Evolutionary conservation across 345 rosid species (phyloP).

Genomic region (Eucalyptus pauciflora): DNA sequence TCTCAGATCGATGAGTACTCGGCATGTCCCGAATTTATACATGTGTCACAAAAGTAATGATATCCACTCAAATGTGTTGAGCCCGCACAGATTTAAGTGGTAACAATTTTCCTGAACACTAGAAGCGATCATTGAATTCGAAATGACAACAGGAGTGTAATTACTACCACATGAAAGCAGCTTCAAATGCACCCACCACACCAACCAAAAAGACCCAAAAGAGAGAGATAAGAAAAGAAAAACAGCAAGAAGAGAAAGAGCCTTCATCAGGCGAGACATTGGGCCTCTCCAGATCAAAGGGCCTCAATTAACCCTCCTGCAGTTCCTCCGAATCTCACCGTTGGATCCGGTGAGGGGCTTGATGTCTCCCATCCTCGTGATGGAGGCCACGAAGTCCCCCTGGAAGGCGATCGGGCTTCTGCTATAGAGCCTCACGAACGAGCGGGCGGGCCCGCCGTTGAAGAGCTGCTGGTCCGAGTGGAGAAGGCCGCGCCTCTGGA

Average conservation of each 20-base stretch:
- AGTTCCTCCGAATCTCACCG: slow-evolving; percentile 33
- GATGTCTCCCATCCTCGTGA: slow-evolving; percentile 42
- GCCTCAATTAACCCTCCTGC: slow-evolving; percentile 16
- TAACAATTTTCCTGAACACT: background rate
- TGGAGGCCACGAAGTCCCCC: slow-evolving; percentile 15
- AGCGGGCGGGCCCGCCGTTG: slow-evolving; percentile 15
- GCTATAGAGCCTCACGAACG: slow-evolving; percentile 10
- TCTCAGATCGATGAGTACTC: background rate
- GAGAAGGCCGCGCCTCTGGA: slow-evolving; percentile 17
- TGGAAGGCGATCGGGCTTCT: background rate
- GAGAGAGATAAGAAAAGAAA: background rate
- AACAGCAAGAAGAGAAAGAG: background rate
- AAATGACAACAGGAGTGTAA: background rate
- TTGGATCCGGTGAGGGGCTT: slow-evolving; percentile 24
- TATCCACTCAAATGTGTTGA: background rate
- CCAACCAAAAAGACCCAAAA: background rate
- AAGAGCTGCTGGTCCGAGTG: slow-evolving; percentile 42
- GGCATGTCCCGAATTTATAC: background rate
- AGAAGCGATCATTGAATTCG: background rate
- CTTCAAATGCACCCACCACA: background rate
- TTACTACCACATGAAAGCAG: background rate
- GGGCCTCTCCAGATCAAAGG: background rate
- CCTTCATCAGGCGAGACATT: background rate
- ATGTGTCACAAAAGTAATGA: background rate
- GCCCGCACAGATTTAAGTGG: background rate